Evolutionary conservation across 371 early-diverging fungal genomes (phyloP).

Genomic region (Syncephalastrum monosporum): DNA sequence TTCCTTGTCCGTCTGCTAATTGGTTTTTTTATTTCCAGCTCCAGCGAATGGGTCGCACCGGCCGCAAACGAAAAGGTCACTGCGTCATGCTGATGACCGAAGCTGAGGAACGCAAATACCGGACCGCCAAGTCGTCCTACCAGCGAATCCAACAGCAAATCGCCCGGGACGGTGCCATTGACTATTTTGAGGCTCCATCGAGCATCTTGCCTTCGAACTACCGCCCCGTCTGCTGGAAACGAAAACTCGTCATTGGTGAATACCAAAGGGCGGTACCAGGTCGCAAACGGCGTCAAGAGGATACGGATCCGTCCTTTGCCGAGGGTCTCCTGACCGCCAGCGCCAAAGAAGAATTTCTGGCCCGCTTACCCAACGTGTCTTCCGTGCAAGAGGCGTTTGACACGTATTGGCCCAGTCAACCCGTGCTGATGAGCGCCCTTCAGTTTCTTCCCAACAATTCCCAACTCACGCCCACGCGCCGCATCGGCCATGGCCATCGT

Average conservation of each 20-base stretch:
- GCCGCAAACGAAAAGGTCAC: constrained; percentile 85
- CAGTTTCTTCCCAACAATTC: constrained; percentile 25
- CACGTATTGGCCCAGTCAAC: constrained; percentile 20
- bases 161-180: constrained; percentile 15
- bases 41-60: constrained; percentile 95
- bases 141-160: constrained; percentile 55
- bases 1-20: too few species aligned
- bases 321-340: constrained; percentile 22
- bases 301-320: background rate
- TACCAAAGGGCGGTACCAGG: constrained; percentile 12
- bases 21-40: constrained; percentile 47
- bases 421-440: constrained; percentile 2
- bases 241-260: constrained; percentile 25
- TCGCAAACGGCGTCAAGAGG: background rate
- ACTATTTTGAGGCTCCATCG: constrained; percentile 27
- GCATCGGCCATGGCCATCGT: constrained; percentile 30
- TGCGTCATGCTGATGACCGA: constrained; percentile 82
- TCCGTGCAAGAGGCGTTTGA: constrained; percentile 9
- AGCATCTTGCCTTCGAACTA: constrained; percentile 48
- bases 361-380: background rate
- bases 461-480: constrained; percentile 1
- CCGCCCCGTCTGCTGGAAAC: constrained; percentile 41
- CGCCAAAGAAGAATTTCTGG: constrained; percentile 9
- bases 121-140: constrained; percentile 61
- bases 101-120: constrained; percentile 73